Evolutionary conservation across 768 basidiomycete species (phyloP).

Genomic region (Russula sp.): DNA sequence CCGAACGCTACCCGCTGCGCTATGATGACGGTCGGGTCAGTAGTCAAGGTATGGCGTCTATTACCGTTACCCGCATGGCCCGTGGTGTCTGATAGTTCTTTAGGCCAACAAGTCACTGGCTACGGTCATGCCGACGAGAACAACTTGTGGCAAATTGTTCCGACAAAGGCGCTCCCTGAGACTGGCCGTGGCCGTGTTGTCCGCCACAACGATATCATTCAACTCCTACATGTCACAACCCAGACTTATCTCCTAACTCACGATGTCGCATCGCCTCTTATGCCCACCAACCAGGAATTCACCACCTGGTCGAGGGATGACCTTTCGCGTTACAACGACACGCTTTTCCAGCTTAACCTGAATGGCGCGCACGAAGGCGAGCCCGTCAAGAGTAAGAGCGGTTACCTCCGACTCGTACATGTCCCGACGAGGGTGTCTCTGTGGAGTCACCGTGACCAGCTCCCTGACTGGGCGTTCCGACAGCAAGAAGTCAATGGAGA

Average conservation of each 20-base stretch:
- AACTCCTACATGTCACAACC: constrained; percentile 83
- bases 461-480: constrained; percentile 96
- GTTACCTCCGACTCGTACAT: constrained; percentile 88
- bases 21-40: constrained; percentile 96
- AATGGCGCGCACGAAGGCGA: constrained; percentile 71
- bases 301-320: constrained; percentile 88
- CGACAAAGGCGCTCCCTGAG: constrained; percentile 92
- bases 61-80: background rate
- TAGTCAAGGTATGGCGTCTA: constrained; percentile 60
- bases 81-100: constrained; percentile 4
- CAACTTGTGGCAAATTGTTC: constrained; percentile 93
- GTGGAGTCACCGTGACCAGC: constrained; percentile 81
- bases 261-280: constrained; percentile 94
- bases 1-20: constrained; percentile 83
- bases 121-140: constrained; percentile 93
- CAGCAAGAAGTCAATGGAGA: constrained; percentile 98
- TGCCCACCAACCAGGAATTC: constrained; percentile 98
- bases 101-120: constrained; percentile 94
- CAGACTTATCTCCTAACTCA: constrained; percentile 84
- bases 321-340: constrained; percentile 74
- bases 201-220: constrained; percentile 82
- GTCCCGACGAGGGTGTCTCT: constrained; percentile 85
- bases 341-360: constrained; percentile 75
- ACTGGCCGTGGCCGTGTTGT: constrained; percentile 90
- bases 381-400: constrained; percentile 89